Percentiles rank a stretch among this genome's conserved stretches.
phyloP scores from a whole-genome alignment of 2,329 filamentous ascomycete genomes.

The Sporothrix inflata region DNA sequence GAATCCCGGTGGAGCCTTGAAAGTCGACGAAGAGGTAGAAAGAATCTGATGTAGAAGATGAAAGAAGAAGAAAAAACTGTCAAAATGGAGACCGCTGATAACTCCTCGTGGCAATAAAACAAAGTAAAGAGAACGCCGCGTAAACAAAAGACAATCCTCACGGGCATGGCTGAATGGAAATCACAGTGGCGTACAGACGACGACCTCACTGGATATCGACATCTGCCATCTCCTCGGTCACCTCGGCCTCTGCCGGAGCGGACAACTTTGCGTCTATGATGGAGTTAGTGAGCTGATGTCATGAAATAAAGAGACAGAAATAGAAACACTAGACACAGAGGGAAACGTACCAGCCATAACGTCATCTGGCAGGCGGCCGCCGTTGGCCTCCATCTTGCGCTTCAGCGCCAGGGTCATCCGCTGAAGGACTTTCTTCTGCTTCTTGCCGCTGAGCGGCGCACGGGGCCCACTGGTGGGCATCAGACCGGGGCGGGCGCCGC shows the following conservation, averaged over 20 bases:
- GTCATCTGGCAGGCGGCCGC: constrained; percentile 40
- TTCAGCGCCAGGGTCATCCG: constrained; percentile 56
- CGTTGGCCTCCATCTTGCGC: constrained; percentile 55
- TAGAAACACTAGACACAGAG: too few species aligned
- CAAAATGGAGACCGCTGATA: neutral
- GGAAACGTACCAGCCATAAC: constrained; percentile 35
- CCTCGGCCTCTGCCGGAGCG: neutral
- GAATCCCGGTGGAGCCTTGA: too few species aligned
- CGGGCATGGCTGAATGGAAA: neutral
- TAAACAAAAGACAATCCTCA: neutral
- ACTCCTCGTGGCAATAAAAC: neutral
- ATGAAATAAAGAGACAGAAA: neutral
- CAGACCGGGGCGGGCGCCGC: constrained; percentile 57
- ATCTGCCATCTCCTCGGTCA: constrained; percentile 5
- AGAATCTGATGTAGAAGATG: neutral
- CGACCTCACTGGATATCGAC: constrained; percentile 5
- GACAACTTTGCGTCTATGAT: neutral
- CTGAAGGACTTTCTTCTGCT: constrained; percentile 59
- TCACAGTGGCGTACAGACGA: neutral
- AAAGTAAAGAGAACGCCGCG: constrained; percentile 4
- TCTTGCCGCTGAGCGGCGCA: constrained; percentile 57
- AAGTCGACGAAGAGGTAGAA: too few species aligned
- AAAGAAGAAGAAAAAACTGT: neutral
- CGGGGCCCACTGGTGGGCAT: constrained; percentile 60
- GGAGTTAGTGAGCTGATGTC: neutral